Evolutionary conservation across 176 grass and related monocot genomes (phyloP).

Genomic region (Musa troglodytarum): DNA sequence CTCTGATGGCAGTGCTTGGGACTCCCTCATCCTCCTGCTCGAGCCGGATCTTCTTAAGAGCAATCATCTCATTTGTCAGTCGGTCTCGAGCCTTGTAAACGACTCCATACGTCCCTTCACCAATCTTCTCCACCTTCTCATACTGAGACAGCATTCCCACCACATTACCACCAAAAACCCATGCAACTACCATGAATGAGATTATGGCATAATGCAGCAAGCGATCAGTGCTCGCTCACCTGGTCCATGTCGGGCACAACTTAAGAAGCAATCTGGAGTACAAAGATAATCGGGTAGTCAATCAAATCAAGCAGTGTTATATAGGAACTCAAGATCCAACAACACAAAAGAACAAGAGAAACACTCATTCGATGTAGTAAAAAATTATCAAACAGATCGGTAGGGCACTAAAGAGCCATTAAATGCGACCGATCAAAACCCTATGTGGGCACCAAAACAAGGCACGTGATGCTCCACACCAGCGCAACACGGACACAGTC

Average conservation of each 20-base stretch:
- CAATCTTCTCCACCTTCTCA: conserved; percentile 14
- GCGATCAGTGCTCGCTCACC: not conserved
- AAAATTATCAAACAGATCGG: not conserved
- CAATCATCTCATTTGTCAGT: conserved; percentile 7
- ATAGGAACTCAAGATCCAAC: not conserved
- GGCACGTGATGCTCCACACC: too few species aligned
- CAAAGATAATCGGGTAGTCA: not conserved
- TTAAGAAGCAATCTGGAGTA: not conserved
- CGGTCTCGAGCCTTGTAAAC: conserved; percentile 12
- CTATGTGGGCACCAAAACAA: too few species aligned
- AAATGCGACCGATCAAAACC: not conserved
- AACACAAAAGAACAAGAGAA: not conserved
- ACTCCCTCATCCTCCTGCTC: conserved; percentile 11
- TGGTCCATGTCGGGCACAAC: not conserved
- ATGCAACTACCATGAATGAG: not conserved
- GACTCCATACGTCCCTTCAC: conserved; percentile 6
- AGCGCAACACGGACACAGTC: too few species aligned
- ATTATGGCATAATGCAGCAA: not conserved
- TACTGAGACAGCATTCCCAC: not conserved
- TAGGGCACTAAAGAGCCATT: not conserved
- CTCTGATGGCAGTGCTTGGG: conserved; percentile 7
- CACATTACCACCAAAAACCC: not conserved
- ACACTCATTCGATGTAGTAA: not conserved
- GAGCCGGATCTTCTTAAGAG: conserved; percentile 13
- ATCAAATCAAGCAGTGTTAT: not conserved